phyloP scores from a whole-genome alignment of 306 rosid species.

The Oemleria cerasiformis region DNA sequence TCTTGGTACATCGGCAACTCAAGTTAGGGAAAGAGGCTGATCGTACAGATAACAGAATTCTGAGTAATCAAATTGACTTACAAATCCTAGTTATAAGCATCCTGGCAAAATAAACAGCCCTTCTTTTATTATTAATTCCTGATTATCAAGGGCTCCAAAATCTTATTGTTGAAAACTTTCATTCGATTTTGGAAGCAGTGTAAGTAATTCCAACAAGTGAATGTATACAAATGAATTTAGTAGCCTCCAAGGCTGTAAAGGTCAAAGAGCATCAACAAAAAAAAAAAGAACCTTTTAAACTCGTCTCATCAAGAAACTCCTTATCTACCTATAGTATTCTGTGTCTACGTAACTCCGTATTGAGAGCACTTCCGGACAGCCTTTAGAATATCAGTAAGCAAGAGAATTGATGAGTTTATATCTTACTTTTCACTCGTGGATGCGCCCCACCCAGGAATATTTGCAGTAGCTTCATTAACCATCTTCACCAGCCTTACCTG shows the following conservation, averaged over 20 bases:
- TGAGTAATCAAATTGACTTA: neutral
- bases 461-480: conserved; percentile 80
- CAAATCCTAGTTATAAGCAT: neutral
- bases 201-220: neutral
- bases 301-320: conserved; percentile 17
- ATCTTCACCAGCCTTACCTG: conserved; percentile 73
- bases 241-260: conserved; percentile 10
- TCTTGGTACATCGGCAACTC: neutral
- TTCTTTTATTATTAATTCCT: neutral
- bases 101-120: neutral
- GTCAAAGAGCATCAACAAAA: conserved; percentile 21
- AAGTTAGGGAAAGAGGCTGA: neutral
- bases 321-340: conserved; percentile 21
- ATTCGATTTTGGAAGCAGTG: neutral
- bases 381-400: neutral
- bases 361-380: conserved; percentile 16
- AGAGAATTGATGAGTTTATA: conserved; percentile 3
- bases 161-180: neutral
- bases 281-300: conserved; percentile 22
- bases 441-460: conserved; percentile 63
- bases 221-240: conserved; percentile 37
- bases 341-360: conserved; percentile 28
- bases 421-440: conserved; percentile 29
- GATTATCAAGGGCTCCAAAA: neutral
- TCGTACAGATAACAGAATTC: neutral